phyloP scores from a whole-genome alignment of 441 rosid genomes.

The Populus tomentosa region DNA sequence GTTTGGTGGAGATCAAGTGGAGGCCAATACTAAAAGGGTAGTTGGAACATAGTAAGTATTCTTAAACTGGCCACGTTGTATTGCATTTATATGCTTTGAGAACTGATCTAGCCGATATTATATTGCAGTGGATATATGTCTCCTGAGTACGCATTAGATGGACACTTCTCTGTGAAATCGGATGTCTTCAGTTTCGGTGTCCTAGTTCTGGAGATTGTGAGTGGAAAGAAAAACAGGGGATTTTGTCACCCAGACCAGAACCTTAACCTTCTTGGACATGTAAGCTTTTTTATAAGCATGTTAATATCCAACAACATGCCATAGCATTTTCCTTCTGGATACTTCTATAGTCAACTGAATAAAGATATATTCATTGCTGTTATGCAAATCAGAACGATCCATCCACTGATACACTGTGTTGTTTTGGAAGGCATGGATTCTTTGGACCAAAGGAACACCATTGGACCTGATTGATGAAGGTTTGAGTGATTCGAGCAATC shows the following conservation, averaged over 20 bases:
- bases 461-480: conserved; percentile 25
- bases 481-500: conserved; percentile 9
- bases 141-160: not conserved
- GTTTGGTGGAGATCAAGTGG: no score
- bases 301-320: not conserved
- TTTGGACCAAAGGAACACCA: conserved; percentile 30
- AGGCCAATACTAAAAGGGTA: no score
- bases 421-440: conserved; percentile 37
- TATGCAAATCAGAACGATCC: not conserved
- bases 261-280: no score
- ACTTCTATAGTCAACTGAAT: not conserved
- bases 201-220: not conserved
- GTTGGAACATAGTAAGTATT: no score
- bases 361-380: not conserved
- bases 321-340: not conserved
- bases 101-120: no score
- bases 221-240: no score
- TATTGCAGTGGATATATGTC: not conserved
- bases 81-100: no score
- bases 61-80: no score
- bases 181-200: not conserved
- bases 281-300: no score
- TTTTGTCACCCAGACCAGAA: no score
- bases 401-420: no score
- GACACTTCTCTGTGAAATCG: not conserved